Conservation (phyloP, 768 basidiomycete species). For the Russula emetica region DNA sequence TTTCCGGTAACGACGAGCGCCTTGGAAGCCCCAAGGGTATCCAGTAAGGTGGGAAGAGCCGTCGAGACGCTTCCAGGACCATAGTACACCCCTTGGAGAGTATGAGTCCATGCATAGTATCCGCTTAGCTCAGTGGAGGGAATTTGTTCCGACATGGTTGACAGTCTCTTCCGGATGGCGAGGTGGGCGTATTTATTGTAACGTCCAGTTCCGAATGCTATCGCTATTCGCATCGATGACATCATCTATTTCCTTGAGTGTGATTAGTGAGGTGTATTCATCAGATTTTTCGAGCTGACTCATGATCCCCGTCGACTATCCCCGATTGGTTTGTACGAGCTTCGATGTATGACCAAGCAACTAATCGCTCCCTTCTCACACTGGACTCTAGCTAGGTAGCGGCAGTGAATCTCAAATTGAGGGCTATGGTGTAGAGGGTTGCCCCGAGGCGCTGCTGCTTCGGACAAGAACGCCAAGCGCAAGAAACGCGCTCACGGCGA, state of each 20-base stretch:
- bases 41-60: constrained; percentile 60
- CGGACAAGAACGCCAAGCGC: constrained; percentile 30
- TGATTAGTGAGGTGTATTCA: no score
- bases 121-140: constrained; percentile 40
- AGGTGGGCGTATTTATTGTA: neutral
- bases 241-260: neutral
- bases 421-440: constrained; percentile 6
- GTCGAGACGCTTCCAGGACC: constrained; percentile 63
- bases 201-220: neutral
- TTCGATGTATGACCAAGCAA: no score
- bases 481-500: constrained; percentile 35
- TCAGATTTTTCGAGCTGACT: no score
- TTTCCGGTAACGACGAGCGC: constrained; percentile 70
- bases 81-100: constrained; percentile 64
- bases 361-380: no score
- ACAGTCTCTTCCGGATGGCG: neutral
- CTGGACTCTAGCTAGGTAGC: no score
- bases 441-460: constrained; percentile 13
- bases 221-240: neutral
- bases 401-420: constrained; percentile 27
- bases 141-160: constrained; percentile 11
- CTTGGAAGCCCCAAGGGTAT: constrained; percentile 51
- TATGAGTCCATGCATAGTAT: constrained; percentile 63
- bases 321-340: no score
- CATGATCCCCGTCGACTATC: no score